A percentile compares a stretch with the other conserved stretches of the same genome.
phyloP scores from a whole-genome alignment of 2,329 filamentous ascomycete genomes.

The Thelonectria blattea region DNA sequence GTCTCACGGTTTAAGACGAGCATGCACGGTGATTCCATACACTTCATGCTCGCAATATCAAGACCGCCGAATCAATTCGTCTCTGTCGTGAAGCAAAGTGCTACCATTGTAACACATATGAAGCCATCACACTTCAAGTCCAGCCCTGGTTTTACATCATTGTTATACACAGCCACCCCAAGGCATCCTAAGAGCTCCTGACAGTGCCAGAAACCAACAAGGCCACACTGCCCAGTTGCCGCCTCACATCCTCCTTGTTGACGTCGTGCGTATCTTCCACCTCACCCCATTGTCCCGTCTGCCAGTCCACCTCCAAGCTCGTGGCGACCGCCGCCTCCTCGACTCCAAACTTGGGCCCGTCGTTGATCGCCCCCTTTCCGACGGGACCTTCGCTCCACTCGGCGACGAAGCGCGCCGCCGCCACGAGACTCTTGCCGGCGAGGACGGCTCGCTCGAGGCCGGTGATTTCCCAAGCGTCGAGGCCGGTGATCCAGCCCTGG shows the following conservation, averaged over 20 bases:
- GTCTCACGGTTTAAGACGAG: no score
- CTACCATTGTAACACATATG: no score
- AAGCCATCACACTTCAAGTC: no score
- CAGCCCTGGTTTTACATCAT: no score
- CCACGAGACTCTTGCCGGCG: slow-evolving; percentile 84
- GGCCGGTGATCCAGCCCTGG: slow-evolving; percentile 73
- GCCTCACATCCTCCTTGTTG: slow-evolving; percentile 83
- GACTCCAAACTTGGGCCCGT: slow-evolving; percentile 67
- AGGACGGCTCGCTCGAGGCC: slow-evolving; percentile 84
- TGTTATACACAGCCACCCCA: no score
- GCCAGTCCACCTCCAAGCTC: slow-evolving; percentile 87
- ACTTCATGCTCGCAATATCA: no score
- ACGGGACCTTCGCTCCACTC: slow-evolving; percentile 85
- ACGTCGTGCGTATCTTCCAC: slow-evolving; percentile 99
- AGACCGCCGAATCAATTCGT: no score
- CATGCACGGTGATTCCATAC: no score
- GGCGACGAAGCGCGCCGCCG: slow-evolving; percentile 75
- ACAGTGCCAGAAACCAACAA: slow-evolving; percentile 74
- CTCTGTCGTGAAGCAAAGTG: no score
- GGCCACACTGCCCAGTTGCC: slow-evolving; percentile 87
- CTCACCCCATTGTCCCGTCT: slow-evolving; percentile 91
- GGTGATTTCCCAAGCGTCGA: slow-evolving; percentile 82
- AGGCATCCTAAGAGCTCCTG: slow-evolving; percentile 24
- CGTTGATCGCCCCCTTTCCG: slow-evolving; percentile 50
- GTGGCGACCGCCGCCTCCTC: slow-evolving; percentile 81